Evolutionary conservation across 768 basidiomycete species (phyloP), one percentile per base, ranked within the genome.

Genomic region (Suillus discolor): DNA sequence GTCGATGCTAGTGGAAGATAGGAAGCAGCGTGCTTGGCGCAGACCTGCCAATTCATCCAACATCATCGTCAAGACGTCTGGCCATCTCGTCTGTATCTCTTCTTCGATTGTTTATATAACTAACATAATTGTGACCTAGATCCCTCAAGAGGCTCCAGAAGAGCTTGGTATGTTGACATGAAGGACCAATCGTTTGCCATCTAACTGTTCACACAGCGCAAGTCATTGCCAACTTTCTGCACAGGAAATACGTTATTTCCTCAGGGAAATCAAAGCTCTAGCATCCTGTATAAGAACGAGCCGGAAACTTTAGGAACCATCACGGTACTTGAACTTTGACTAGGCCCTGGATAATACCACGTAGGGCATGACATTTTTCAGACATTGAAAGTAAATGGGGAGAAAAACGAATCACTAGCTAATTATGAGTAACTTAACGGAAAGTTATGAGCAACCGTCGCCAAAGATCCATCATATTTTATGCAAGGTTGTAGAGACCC

Each of bases 41-140:
- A 61, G 76, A 54, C 72, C 78, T 42, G 62, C 42, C 44, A 71
- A 78, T 57, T 62, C 76, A 34, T 72, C 72, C 7, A 77, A 77
- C 36, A 47, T 72, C 18, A 38, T 78, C 28, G 73, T 77, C 59
- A 70, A 67, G 34, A 71, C 64, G 47, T 57, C 70, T 7, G 64
- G 71, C 0, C 76, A 79, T 69, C 28, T 77, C 34, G 76, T 79
- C 57, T 20, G 75, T 70, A 45, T 57, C 16, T 20, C 13, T 39
- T 53, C 12, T 23, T 44, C 7, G 4, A 11, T 39, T 38, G 2
- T 31, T 25, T 34, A 6, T 9, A 49, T 39, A 28, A 23, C 18
- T 65, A 8, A 34, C 9, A 44, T 16, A 15, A 47, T 25, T 38
- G 64, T 41, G 2, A 12, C 23, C 51, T 44, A 76, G 75, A 69